phyloP scores from a whole-genome alignment of 106 monocot species.

The Posidonia australis region DNA sequence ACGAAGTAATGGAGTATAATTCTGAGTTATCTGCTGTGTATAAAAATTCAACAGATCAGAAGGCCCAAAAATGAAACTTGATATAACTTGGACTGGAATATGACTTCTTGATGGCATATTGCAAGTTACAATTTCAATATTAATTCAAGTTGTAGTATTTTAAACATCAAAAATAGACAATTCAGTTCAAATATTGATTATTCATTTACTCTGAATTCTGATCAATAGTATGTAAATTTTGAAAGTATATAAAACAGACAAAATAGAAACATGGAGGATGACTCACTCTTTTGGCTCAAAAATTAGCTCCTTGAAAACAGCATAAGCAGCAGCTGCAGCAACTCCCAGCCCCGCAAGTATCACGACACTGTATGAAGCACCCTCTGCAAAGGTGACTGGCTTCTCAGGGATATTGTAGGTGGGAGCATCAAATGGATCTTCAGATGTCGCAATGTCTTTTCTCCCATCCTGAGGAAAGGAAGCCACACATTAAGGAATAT shows the following conservation, averaged over 20 bases:
- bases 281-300: conserved; percentile 94
- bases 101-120: too few relatives aligned
- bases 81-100: too few relatives aligned
- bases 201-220: too few relatives aligned
- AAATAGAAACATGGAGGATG: not conserved
- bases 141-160: too few relatives aligned
- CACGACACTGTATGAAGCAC: conserved; percentile 82
- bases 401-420: conserved; percentile 97
- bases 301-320: conserved; percentile 92
- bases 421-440: conserved; percentile 87
- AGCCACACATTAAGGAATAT: not conserved
- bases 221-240: not conserved
- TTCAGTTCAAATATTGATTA: too few relatives aligned
- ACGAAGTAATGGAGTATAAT: too few relatives aligned
- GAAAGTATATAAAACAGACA: not conserved
- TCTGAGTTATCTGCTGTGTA: too few relatives aligned
- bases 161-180: too few relatives aligned
- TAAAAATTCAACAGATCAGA: too few relatives aligned
- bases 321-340: conserved; percentile 85
- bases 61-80: too few relatives aligned
- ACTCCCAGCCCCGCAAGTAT: conserved; percentile 84
- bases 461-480: conserved; percentile 30
- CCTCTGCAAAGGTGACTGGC: conserved; percentile 89
- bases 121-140: too few relatives aligned
- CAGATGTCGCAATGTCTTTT: conserved; percentile 72